Percentiles rank a stretch among this genome's conserved stretches.
Evolutionary conservation across 148 eudicot genomes (phyloP).

Genomic region (Cornus kousa): DNA sequence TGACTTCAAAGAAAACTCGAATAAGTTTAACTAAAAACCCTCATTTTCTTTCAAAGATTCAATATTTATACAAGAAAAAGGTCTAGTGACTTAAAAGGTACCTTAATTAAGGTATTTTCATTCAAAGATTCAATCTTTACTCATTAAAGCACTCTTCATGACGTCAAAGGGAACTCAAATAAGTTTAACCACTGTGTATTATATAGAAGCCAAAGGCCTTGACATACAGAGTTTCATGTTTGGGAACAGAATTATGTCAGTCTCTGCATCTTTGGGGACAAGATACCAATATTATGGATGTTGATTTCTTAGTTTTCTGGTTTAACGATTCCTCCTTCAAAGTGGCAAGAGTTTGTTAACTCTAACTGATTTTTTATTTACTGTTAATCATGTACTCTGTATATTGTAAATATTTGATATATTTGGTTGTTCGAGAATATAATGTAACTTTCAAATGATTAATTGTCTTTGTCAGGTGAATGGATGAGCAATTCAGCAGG

Average conservation of each 20-base stretch:
- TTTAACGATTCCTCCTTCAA: not conserved
- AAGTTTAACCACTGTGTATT: not conserved
- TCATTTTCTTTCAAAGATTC: too few relatives aligned
- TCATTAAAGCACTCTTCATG: too few relatives aligned
- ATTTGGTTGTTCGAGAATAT: conserved; percentile 1
- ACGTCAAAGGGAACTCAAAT: too few relatives aligned
- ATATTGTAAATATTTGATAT: not conserved
- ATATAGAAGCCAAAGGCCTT: not conserved
- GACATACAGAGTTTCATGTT: not conserved
- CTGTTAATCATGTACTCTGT: not conserved
- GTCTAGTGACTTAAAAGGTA: too few relatives aligned
- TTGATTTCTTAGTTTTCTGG: not conserved
- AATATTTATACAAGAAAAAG: too few relatives aligned
- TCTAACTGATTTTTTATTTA: not conserved
- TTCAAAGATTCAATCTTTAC: too few relatives aligned
- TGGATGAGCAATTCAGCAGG: conserved; percentile 67
- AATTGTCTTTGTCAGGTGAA: conserved; percentile 49
- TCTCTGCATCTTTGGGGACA: not conserved
- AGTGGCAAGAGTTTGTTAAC: not conserved
- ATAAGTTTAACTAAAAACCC: too few relatives aligned
- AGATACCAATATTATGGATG: not conserved
- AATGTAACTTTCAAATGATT: not conserved
- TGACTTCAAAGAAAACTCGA: too few relatives aligned
- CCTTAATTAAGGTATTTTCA: too few relatives aligned
- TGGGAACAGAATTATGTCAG: not conserved